These are phyloP conservation scores for Moringa oleifera DNA, from an alignment of 345 rosid species.

Conservation along the genomic window DNA sequence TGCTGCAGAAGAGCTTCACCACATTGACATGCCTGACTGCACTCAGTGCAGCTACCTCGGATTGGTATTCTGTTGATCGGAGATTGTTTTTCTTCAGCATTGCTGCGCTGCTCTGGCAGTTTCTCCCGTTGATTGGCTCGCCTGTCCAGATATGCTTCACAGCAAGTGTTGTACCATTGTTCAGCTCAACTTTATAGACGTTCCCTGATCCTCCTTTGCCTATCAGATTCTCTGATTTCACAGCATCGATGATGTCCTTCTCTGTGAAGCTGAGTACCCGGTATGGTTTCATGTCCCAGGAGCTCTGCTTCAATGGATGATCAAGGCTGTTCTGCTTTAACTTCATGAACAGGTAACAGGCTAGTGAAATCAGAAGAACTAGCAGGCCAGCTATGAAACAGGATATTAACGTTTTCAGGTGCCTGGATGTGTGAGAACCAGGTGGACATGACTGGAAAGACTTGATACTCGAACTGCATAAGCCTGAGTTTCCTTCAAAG, in stretches of 20 bases:
- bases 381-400: slow-evolving; percentile 37
- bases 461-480: slow-evolving; percentile 47
- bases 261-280: slow-evolving; percentile 48
- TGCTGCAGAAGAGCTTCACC: slow-evolving; percentile 80
- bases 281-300: slow-evolving; percentile 71
- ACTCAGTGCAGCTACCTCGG: slow-evolving; percentile 71
- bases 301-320: slow-evolving; percentile 28
- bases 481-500: slow-evolving; percentile 55
- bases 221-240: slow-evolving; percentile 65
- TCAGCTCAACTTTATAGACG: slow-evolving; percentile 62
- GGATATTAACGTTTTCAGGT: slow-evolving; percentile 25
- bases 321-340: slow-evolving; percentile 23
- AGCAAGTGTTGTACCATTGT: slow-evolving; percentile 57
- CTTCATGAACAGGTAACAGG: slow-evolving; percentile 32
- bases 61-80: slow-evolving; percentile 44
- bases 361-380: slow-evolving; percentile 30
- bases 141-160: slow-evolving; percentile 72
- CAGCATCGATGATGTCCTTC: slow-evolving; percentile 52
- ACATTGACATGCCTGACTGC: slow-evolving; percentile 79
- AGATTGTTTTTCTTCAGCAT: slow-evolving; percentile 32
- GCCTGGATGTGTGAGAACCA: slow-evolving; percentile 18
- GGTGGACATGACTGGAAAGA: slow-evolving; percentile 42
- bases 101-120: slow-evolving; percentile 38
- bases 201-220: slow-evolving; percentile 87
- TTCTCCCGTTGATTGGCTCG: slow-evolving; percentile 17